phyloP scores from a whole-genome alignment of 106 monocot species.

The Acanthochlamys bracteata region DNA sequence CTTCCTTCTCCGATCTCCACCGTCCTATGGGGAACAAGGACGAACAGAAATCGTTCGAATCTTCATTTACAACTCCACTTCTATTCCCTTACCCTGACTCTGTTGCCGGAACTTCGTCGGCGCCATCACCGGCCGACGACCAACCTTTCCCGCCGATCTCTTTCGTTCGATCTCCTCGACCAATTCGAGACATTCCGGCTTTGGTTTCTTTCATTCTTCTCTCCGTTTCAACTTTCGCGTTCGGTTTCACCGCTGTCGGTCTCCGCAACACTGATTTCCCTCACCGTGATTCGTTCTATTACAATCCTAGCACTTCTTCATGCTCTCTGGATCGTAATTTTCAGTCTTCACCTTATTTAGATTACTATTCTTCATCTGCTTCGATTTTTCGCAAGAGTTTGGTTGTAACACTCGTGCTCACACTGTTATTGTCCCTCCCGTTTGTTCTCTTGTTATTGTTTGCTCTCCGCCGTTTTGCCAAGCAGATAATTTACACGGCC shows the following conservation, averaged over 20 bases:
- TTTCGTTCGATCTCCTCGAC: slow-evolving; percentile 55
- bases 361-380: slow-evolving; percentile 3
- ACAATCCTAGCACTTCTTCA: slow-evolving; percentile 12
- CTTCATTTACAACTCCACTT: slow-evolving; percentile 10
- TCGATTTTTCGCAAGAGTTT: too few species aligned
- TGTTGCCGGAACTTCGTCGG: not conserved
- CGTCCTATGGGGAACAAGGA: slow-evolving; percentile 32
- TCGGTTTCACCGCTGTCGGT: slow-evolving; percentile 40
- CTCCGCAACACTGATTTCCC: slow-evolving; percentile 41
- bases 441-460: slow-evolving; percentile 44
- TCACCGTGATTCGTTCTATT: slow-evolving; percentile 25
- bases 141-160: slow-evolving; percentile 52
- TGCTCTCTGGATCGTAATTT: not conserved
- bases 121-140: not conserved
- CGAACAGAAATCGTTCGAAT: slow-evolving; percentile 22
- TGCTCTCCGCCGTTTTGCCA: slow-evolving; percentile 46
- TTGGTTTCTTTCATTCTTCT: slow-evolving; percentile 58
- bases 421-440: slow-evolving; percentile 36
- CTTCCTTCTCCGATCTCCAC: not conserved
- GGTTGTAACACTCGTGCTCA: slow-evolving; percentile 49
- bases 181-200: slow-evolving; percentile 52
- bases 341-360: not conserved
- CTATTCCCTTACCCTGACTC: not conserved
- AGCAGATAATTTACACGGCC: slow-evolving; percentile 52
- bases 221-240: slow-evolving; percentile 35